Evolutionary conservation across 352 stramenopile genomes (phyloP).

Genomic region (Globisporangium ultimum): DNA sequence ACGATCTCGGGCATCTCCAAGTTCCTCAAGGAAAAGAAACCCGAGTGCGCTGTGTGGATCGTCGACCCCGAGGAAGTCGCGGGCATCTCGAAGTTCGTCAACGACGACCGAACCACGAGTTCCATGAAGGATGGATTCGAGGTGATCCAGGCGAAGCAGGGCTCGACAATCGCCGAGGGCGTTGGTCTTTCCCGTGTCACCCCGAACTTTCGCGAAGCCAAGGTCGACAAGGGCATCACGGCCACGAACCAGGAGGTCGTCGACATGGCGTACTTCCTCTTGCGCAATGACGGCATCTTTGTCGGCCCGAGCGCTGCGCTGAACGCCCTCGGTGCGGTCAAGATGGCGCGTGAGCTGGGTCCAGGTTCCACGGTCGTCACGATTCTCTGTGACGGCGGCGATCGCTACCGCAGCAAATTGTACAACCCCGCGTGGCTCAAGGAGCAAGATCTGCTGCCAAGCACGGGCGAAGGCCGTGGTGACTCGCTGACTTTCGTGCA

Average conservation of each 20-base stretch:
- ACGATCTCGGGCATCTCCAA: slow-evolving; percentile 91
- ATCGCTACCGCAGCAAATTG: slow-evolving; percentile 81
- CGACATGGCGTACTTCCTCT: slow-evolving; percentile 90
- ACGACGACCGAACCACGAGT: slow-evolving; percentile 52
- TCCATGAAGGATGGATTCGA: slow-evolving; percentile 87
- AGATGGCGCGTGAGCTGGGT: slow-evolving; percentile 68
- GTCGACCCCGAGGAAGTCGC: slow-evolving; percentile 80
- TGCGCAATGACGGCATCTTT: slow-evolving; percentile 91
- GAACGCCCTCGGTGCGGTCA: slow-evolving; percentile 80
- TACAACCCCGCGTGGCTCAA: slow-evolving; percentile 77
- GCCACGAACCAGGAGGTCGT: slow-evolving; percentile 93
- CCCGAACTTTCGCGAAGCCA: slow-evolving; percentile 86
- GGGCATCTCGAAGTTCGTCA: slow-evolving; percentile 84
- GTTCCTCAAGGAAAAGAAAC: slow-evolving; percentile 90
- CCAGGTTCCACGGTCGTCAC: slow-evolving; percentile 74
- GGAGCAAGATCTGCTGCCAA: slow-evolving; percentile 43
- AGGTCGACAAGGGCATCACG: slow-evolving; percentile 91
- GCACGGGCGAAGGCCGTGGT: slow-evolving; percentile 5
- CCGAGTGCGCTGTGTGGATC: slow-evolving; percentile 54
- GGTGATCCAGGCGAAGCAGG: slow-evolving; percentile 79
- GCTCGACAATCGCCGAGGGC: slow-evolving; percentile 92
- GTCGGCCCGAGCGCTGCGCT: slow-evolving; percentile 82
- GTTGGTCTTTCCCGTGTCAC: slow-evolving; percentile 92
- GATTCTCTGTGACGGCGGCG: slow-evolving; percentile 75
- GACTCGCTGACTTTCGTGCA: slow-evolving; percentile 37